Percentiles rank a stretch among this genome's conserved stretches.
Evolutionary conservation across 139 green algal genomes (phyloP).

Genomic region (Eudorina sp.): DNA sequence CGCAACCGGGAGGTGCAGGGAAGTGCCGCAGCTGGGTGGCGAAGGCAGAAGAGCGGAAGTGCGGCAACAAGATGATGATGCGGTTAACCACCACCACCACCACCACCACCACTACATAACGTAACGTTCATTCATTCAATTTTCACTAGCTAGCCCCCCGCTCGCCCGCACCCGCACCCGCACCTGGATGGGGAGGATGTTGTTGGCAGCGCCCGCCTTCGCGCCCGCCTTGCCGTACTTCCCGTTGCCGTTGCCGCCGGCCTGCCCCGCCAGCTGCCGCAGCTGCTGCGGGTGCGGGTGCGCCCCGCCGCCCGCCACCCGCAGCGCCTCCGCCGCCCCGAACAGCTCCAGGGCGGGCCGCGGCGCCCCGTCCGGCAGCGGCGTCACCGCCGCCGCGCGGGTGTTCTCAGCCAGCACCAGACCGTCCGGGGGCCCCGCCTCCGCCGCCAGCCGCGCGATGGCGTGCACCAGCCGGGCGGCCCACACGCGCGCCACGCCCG

Average conservation of each 20-base stretch:
- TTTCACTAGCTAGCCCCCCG: neutral
- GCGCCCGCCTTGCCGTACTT: neutral
- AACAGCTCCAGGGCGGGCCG: neutral
- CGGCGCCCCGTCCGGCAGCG: neutral
- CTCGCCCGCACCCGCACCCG: neutral
- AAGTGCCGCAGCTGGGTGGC: no score
- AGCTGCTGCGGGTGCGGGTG: no score
- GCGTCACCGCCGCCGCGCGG: neutral
- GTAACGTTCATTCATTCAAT: neutral
- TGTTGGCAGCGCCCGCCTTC: neutral
- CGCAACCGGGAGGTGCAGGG: no score
- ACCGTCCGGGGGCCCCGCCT: neutral
- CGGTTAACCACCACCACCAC: no score
- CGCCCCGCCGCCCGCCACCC: neutral
- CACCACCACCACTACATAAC: neutral
- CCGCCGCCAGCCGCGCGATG: conserved; percentile 22
- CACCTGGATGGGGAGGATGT: conserved; percentile 21
- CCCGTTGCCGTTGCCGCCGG: no score
- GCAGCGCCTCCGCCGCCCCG: neutral
- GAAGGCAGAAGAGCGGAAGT: neutral
- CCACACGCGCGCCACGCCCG: conserved; percentile 44
- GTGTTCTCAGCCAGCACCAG: conserved; percentile 10
- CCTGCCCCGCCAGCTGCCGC: no score
- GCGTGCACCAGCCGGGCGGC: conserved; percentile 38
- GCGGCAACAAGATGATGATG: neutral